Evolutionary conservation across 148 eudicot species (phyloP), one percentile per base, ranked within the genome.

Genomic region (Cornus controversa): DNA sequence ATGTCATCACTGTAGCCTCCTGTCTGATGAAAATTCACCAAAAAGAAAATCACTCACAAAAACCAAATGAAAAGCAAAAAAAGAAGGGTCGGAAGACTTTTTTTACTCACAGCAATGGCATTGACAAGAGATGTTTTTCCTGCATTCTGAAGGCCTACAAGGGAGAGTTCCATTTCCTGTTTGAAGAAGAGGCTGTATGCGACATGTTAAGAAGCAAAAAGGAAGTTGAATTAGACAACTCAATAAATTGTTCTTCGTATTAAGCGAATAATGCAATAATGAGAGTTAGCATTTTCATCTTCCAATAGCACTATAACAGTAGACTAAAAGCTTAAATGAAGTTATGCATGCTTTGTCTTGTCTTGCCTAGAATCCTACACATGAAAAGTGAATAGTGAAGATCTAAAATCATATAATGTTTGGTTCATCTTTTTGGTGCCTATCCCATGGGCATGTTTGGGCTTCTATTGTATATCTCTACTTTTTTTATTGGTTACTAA

Each of bases 101-200:
- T 26, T 67, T 22, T 29, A 85, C 98, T 89, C 82, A 94, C 97
- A 76, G 98, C 84, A 67, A 94, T 84, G 69, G 83, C 86, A 82
- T 92, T 91, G 64, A 94, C 96, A 69, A 94, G 93, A 70, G 98
- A 91, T 9, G 98, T 90, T 77, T 94, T 94, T 69, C 98, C 98
- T 27, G 98, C 98, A 83, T 91, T 90, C 74, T 94, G 98, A 78
- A 94, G 98, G 69, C 97, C 98, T 25, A 94, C 85, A 6, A 94
- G 92, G 62, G 97, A 92, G 28, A 94, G 90, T 80, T 94, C 98
- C 98, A 94, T 94, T 85, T 94, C 98, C 88, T 91, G 97, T 83
- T 94, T 94, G 67, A 82, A 91, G 83, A 94, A 92, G 22, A 94
- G 75, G 82, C 98, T 94, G 89, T 67, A 84, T 26, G 63, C 75